phyloP scores from a whole-genome alignment of 2,329 filamentous ascomycete species.

The Colletotrichum sidae region DNA sequence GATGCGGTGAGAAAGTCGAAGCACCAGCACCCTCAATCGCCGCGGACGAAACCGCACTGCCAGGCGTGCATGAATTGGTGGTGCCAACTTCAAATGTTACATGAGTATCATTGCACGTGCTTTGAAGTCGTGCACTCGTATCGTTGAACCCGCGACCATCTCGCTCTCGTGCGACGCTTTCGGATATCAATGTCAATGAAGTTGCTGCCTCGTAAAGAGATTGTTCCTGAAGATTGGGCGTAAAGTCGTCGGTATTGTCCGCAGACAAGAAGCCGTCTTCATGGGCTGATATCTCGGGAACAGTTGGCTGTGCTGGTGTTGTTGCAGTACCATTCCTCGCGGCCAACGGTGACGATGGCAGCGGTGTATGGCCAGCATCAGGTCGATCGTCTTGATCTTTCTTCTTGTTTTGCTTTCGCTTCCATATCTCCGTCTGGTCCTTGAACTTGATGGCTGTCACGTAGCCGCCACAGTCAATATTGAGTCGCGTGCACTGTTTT shows the following conservation, averaged over 20 bases:
- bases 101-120: too few species aligned
- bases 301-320: not conserved
- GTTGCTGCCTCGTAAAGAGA: constrained; percentile 17
- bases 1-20: too few species aligned
- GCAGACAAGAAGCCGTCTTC: constrained; percentile 13
- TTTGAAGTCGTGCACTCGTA: too few species aligned
- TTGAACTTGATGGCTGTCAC: constrained; percentile 22
- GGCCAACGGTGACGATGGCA: too few species aligned
- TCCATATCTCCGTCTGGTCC: constrained; percentile 22
- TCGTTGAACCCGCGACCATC: too few species aligned
- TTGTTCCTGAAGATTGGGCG: not conserved
- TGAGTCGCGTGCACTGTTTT: constrained; percentile 13
- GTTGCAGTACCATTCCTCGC: too few species aligned
- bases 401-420: constrained; percentile 14
- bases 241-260: not conserved
- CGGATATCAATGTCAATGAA: constrained; percentile 15
- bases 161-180: constrained; percentile 2
- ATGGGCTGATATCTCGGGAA: not conserved
- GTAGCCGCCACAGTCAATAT: constrained; percentile 22
- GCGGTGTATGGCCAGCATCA: not conserved
- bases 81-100: too few species aligned
- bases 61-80: too few species aligned
- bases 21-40: too few species aligned
- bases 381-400: too few species aligned
- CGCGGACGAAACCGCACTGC: too few species aligned